Conservation (phyloP, 768 basidiomycete species). For the Tylopilus rubrobrunneus region DNA sequence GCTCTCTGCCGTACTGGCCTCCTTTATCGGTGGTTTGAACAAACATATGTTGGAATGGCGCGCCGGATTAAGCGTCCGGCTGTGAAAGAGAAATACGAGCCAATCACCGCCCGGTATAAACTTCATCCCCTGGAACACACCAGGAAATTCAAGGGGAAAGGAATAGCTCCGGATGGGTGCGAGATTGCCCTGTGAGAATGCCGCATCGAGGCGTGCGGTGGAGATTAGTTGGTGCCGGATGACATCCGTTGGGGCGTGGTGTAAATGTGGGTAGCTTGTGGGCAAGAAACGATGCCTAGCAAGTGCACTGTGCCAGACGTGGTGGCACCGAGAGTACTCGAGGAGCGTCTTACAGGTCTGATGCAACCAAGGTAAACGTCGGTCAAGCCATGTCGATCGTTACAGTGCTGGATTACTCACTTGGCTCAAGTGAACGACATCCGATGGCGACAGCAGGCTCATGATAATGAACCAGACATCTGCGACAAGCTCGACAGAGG, state of each 20-base stretch:
- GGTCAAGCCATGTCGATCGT: background rate
- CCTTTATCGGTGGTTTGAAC: slow-evolving; percentile 16
- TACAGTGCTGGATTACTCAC: slow-evolving; percentile 15
- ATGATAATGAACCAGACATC: slow-evolving; percentile 31
- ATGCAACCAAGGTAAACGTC: background rate
- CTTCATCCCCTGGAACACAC: slow-evolving; percentile 29
- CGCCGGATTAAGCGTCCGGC: slow-evolving; percentile 25
- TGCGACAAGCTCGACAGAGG: slow-evolving; percentile 16
- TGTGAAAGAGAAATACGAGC: slow-evolving; percentile 31
- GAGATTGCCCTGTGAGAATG: slow-evolving; percentile 14
- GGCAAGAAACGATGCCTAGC: slow-evolving; percentile 21
- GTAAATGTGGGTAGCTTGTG: slow-evolving; percentile 26
- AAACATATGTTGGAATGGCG: slow-evolving; percentile 30
- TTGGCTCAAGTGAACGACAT: slow-evolving; percentile 22
- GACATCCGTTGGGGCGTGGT: slow-evolving; percentile 10
- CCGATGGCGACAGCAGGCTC: slow-evolving; percentile 23
- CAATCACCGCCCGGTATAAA: slow-evolving; percentile 29
- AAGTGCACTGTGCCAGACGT: slow-evolving; percentile 28
- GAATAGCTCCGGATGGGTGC: slow-evolving; percentile 21
- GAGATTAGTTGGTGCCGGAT: slow-evolving; percentile 25
- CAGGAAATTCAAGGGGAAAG: slow-evolving; percentile 29
- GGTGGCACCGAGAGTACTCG: slow-evolving; percentile 20
- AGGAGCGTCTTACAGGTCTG: slow-evolving; percentile 27
- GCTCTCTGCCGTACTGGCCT: background rate
- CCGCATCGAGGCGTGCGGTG: slow-evolving; percentile 20